Conservation (phyloP, 169 alveolate genomes). For the Plasmodium vivax region DNA sequence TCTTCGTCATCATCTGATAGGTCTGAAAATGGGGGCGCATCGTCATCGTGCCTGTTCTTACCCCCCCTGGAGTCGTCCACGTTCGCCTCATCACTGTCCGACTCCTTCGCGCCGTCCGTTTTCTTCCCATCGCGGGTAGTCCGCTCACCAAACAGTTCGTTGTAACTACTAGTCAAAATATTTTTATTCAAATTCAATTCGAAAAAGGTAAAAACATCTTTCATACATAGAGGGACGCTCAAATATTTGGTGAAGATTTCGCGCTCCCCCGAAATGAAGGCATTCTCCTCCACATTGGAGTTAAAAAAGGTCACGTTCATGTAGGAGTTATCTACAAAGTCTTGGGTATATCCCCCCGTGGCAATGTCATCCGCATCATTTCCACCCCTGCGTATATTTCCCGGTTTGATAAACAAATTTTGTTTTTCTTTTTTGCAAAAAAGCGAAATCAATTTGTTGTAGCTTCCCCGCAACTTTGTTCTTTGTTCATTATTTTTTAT, state of each 20-base stretch:
- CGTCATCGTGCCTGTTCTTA: not conserved
- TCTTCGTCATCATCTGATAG: not conserved
- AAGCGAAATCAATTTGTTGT: slow-evolving; percentile 20
- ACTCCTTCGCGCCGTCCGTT: not conserved
- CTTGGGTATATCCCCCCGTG: slow-evolving; percentile 9
- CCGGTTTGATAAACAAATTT: slow-evolving; percentile 16
- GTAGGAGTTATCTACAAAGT: slow-evolving; percentile 60
- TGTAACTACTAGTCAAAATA: slow-evolving; percentile 22
- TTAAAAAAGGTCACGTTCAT: slow-evolving; percentile 32
- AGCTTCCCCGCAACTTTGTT: not conserved
- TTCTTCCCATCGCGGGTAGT: not conserved
- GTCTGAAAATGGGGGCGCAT: not conserved
- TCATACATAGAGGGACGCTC: slow-evolving; percentile 68
- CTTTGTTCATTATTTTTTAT: slow-evolving; percentile 42
- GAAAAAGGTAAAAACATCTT: slow-evolving; percentile 69
- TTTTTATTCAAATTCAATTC: slow-evolving; percentile 62
- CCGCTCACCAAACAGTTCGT: slow-evolving; percentile 19
- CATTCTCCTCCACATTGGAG: slow-evolving; percentile 34
- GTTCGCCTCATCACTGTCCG: not conserved
- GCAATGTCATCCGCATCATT: not conserved
- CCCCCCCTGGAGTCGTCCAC: not conserved
- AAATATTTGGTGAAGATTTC: slow-evolving; percentile 66
- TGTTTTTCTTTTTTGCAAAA: slow-evolving; percentile 22
- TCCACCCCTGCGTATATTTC: slow-evolving; percentile 18
- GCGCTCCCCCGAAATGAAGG: slow-evolving; percentile 28